Percentiles rank a stretch among this genome's conserved stretches.
Evolutionary conservation across 139 green algal species (phyloP).

Genomic region (Chara braunii): DNA sequence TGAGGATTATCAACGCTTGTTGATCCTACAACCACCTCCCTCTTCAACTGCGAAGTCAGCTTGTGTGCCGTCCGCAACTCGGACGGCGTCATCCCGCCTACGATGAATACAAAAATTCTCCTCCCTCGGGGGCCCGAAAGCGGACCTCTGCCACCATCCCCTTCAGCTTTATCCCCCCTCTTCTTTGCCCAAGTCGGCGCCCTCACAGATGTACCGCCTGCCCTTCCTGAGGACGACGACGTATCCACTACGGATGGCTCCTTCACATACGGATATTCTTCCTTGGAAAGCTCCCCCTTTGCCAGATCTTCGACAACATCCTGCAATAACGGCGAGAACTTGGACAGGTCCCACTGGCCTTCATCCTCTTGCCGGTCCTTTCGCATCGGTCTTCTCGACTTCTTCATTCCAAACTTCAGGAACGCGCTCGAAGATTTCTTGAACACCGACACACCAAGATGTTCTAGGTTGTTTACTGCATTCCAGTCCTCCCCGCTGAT

Average conservation of each 20-base stretch:
- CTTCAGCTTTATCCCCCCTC: neutral
- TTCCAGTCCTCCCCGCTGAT: constrained; percentile 67
- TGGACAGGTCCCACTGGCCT: constrained; percentile 3
- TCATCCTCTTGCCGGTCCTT: constrained; percentile 7
- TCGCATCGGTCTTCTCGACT: constrained; percentile 6
- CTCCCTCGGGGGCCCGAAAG: neutral
- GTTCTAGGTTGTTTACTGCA: constrained; percentile 76
- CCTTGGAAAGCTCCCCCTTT: constrained; percentile 6
- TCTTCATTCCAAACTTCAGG: too few species aligned
- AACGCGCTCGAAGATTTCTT: constrained; percentile 51
- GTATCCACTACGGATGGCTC: constrained; percentile 6
- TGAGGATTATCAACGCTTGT: constrained; percentile 64
- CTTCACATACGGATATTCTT: constrained; percentile 36
- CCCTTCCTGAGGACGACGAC: too few species aligned
- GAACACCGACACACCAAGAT: constrained; percentile 74
- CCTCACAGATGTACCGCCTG: constrained; percentile 6
- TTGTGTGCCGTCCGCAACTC: constrained; percentile 74
- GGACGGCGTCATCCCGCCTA: constrained; percentile 71
- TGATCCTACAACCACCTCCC: constrained; percentile 72
- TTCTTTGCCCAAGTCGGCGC: neutral
- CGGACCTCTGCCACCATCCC: neutral
- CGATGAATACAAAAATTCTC: constrained; percentile 75
- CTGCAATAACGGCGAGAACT: constrained; percentile 1
- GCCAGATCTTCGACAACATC: constrained; percentile 31
- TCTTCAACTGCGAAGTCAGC: constrained; percentile 46